Conservation (phyloP, 2,329 filamentous ascomycete genomes). For the Sarocladium oryzae region DNA sequence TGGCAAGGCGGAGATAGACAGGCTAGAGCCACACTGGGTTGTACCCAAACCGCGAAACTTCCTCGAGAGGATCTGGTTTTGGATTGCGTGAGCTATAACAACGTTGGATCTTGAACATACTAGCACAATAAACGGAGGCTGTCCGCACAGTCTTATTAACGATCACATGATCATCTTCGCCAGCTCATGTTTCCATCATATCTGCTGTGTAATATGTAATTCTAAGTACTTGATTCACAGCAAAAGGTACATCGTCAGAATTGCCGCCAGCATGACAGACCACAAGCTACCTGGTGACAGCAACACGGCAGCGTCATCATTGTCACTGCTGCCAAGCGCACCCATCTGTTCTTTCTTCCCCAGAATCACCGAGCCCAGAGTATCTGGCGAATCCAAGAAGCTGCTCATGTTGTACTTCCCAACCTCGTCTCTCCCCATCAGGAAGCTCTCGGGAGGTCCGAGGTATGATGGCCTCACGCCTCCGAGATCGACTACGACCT, state of each 20-base stretch:
- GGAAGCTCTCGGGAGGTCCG: conserved; percentile 50
- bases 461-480: conserved; percentile 48
- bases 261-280: neutral
- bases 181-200: too few species aligned
- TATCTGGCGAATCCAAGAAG: conserved; percentile 22
- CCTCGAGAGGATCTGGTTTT: conserved; percentile 33
- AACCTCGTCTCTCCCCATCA: conserved; percentile 32
- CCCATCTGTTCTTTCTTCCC: neutral
- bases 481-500: conserved; percentile 49
- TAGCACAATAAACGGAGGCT: too few species aligned
- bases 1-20: conserved; percentile 32
- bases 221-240: too few species aligned
- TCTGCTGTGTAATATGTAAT: too few species aligned
- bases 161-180: too few species aligned
- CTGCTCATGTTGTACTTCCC: conserved; percentile 31
- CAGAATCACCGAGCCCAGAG: conserved; percentile 11
- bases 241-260: neutral
- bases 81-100: conserved; percentile 26
- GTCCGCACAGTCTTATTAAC: too few species aligned
- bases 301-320: neutral
- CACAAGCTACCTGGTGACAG: neutral
- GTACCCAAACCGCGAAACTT: conserved; percentile 29
- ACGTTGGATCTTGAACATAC: neutral
- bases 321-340: neutral
- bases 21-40: conserved; percentile 30